Base-by-base conservation (phyloP, 140 eudicot species). In the Flaveria floridana region DNA sequence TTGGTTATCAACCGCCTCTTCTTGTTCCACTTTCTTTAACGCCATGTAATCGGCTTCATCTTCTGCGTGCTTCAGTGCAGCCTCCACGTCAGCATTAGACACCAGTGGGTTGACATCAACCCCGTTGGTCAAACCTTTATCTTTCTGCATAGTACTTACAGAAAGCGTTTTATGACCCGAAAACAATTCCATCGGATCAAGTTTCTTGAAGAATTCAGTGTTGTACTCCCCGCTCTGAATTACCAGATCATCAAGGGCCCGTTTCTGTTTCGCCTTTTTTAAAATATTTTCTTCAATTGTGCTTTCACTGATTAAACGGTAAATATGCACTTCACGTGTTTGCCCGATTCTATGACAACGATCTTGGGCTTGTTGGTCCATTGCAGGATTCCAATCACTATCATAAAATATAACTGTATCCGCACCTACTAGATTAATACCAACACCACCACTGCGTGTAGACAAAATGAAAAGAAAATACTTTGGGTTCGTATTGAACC, bases 31-130 rank as follows among this genome's bases (percentile, higher is more conserved):
- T 82, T 78, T 94, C 80, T 94, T 94, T 76, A 94, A 65, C 16
- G 99, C 99, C 99, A 94, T 94, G 88, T 94, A 94, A 76, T 94
- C 99, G 28, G 99, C 99, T 79, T 94, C 99, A 71, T 94, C 99
- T 84, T 94, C 99, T 18, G 97, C 99, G 55, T 86, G 82, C 72
- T 85, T 90, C 75, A 94, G 83, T 2, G 99, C 99, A 82, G 97
- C 99, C 84, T 94, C 99, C 50, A 94, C 85, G 34, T 94, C 99
- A 0, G 84, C 91, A 72, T 81, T 88, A 28, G 96, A 87, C 5
- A 91, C 79, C 3, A 84, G 70, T 25, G 41, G 69, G 70, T 59
- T 44, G 59, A 75, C 84, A 70, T 89, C 95, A 37, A 56, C 67
- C 37, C 82, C 79, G 15, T 66, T 74, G 4, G 63, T 52, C 44